Evolutionary conservation across 208 protist species (phyloP), one percentile per base, ranked within the genome.

Genomic region (Trichomonas vaginalis): DNA sequence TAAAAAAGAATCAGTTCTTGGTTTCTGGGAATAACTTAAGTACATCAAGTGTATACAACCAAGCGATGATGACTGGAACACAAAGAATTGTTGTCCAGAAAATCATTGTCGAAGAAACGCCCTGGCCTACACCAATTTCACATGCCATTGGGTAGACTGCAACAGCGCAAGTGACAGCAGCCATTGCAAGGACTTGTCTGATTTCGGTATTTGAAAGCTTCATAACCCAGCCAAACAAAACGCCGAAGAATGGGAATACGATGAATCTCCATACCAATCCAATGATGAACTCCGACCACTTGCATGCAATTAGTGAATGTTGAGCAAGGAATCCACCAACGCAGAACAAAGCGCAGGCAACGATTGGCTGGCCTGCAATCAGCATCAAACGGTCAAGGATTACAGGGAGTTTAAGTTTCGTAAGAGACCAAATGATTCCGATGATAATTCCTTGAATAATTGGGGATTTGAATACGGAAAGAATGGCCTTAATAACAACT

Each of bases 21-120:
- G n/a, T n/a, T n/a, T 80, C 61, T n/a, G 23, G 15, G 27, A 88
- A 88, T 12, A 88, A 21, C 14, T 88, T 3, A 9, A 88, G 40
- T 32, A 9, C 39, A 51, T 92, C 86, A 51, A 92, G 86, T 32
- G 46, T 27, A 51, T 51, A 92, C 48, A 92, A 4, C 86, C 86
- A 92, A 92, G 46, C 40, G 39, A 92, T 45, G 37, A 92, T 17
- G 14, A 48, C 35, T 15, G 86, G 86, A 51, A 92, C 45, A 51
- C 15, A 48, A 21, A 17, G 15, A 35, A 92, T 15, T 35, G 86
- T 92, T 48, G 86, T 42, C 86, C 86, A 92, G 27, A 92, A 39
- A 51, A 92, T 92, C 86, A 92, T 92, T 56, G 86, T 42, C 51
- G 86, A 92, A 39, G 86, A 40, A 51, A 92, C 86, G 6, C 86